Evolutionary conservation across 139 green algal genomes (phyloP), one percentile per base, ranked within the genome.

Genomic region (Haematococcus lacustris): DNA sequence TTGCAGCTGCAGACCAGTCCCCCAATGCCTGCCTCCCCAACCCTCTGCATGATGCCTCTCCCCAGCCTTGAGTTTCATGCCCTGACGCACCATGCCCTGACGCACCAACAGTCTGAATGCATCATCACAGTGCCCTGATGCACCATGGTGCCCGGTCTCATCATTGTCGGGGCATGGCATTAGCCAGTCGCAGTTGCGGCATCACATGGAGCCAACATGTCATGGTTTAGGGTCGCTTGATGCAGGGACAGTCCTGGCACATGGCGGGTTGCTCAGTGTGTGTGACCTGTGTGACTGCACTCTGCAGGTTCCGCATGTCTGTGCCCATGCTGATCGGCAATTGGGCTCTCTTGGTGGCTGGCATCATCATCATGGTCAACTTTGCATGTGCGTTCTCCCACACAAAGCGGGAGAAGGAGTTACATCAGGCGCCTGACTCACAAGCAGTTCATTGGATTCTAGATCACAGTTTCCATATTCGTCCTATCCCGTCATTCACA

Each of bases 361-460:
- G 26, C 17, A 2, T 70, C 4, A 32, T 59, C 23, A 70, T 80
- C 33, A 30, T 74, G 0, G 60, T 81, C 35, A 78, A 77, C 71
- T 68, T 73, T 41, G 67, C 69, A 5, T 68, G 60, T 67, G 72
- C 66, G 67, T 82, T 77, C 28, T 57, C 70, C 0, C 77, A 82
- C 68, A 78, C 77, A 17, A 76, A 72, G 38, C 37, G 77, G 5
- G 71, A 82, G 59, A 66, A 65, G 28, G 77, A 82, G 71, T n/a
- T 60, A 73, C 3, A 71, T 82, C n/a, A 32, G 35, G n/a, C 71
- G 77, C 0, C 21, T 66, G 0, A 63, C 50, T 17, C 3, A 70
- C 26, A 78, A 73, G 51, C 7, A 33, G 39, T 80, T 73, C 75
- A 74, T 60, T 30, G 41, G 50, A 0, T 57, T 74, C n/a, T 78